phyloP scores from a whole-genome alignment of 2,329 filamentous ascomycete species.

The Xylariaceae sp. region DNA sequence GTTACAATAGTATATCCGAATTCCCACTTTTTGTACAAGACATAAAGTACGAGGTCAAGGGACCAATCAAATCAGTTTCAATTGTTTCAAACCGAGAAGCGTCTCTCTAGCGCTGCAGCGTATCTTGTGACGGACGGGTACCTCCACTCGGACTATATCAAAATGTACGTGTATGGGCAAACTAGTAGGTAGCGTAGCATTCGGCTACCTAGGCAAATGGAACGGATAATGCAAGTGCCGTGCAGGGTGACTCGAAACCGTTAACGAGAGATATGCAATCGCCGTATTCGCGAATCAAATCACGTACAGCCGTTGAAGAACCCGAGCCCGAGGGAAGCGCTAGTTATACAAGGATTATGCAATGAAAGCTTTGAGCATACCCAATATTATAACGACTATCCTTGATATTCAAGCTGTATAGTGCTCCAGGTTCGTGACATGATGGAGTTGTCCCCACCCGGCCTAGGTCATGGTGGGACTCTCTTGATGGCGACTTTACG shows the following conservation, averaged over 20 bases:
- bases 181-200: background rate
- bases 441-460: background rate
- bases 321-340: no score
- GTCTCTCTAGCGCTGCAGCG: slow-evolving; percentile 1
- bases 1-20: background rate
- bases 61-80: background rate
- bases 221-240: slow-evolving; percentile 6
- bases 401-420: background rate
- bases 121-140: slow-evolving; percentile 2
- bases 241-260: no score
- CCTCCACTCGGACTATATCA: no score
- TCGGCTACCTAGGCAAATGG: background rate
- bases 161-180: background rate
- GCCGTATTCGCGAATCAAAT: background rate
- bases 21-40: slow-evolving; percentile 3
- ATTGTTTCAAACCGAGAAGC: background rate
- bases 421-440: background rate
- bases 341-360: slow-evolving; percentile 11
- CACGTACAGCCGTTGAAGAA: background rate
- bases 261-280: background rate
- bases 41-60: slow-evolving; percentile 1
- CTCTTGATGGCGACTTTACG: slow-evolving; percentile 9
- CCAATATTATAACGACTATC: no score
- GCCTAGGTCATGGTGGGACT: no score
- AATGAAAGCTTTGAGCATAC: no score